Evolutionary conservation across 1,284 basidiomycete genomes (phyloP).

Genomic region (Cystobasidium sp.): DNA sequence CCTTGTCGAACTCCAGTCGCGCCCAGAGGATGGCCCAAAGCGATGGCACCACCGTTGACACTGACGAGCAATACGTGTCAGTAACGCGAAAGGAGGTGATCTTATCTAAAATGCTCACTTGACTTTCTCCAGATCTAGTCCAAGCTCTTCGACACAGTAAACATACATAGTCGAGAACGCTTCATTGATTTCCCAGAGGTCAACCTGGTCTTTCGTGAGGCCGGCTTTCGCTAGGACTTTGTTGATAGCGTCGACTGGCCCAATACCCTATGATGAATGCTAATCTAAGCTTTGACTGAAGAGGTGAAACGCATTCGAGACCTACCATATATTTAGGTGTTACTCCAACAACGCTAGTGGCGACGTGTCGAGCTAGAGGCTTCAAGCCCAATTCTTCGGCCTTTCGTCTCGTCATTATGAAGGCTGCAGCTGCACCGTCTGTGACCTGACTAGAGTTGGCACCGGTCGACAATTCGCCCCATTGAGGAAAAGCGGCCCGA

Average conservation of each 20-base stretch:
- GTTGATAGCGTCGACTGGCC: constrained; percentile 72
- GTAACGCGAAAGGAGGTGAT: no score
- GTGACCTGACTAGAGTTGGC: constrained; percentile 83
- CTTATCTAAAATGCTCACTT: no score
- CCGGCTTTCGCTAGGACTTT: constrained; percentile 69
- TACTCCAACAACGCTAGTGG: constrained; percentile 71
- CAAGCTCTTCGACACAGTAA: constrained; percentile 75
- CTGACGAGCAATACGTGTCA: no score
- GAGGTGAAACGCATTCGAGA: neutral
- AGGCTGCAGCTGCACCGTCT: constrained; percentile 81
- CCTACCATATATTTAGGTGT: constrained; percentile 55
- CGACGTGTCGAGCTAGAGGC: constrained; percentile 77
- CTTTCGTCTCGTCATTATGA: constrained; percentile 83
- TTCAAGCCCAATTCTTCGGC: constrained; percentile 76
- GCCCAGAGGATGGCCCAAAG: constrained; percentile 58
- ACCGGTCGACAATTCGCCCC: constrained; percentile 80
- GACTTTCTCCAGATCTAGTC: constrained; percentile 75
- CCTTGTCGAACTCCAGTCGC: constrained; percentile 69
- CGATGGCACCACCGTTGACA: constrained; percentile 60
- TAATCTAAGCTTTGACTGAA: constrained; percentile 54
- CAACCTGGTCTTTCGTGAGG: constrained; percentile 71
- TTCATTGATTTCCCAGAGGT: constrained; percentile 87
- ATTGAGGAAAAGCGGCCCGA: constrained; percentile 82
- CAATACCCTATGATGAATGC: constrained; percentile 74
- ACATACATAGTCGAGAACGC: constrained; percentile 87